Base-by-base conservation (phyloP, 169 alveolate genomes). In the Cryptosporidium canis region DNA sequence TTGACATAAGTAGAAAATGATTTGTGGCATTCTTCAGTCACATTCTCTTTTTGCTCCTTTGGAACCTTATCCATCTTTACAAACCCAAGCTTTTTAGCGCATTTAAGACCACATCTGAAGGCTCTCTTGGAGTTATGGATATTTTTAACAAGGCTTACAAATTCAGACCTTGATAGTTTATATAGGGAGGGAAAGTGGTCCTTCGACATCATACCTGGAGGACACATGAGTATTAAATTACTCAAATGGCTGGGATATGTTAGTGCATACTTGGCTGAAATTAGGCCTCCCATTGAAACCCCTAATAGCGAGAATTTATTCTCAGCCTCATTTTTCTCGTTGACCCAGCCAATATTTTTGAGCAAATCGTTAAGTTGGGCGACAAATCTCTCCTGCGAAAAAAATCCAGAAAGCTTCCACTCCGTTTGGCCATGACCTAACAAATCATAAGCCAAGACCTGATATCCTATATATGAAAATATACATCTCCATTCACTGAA, bases 141-240 rank as follows among this genome's bases (percentile, higher is more conserved):
- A 24, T 55, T 44, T 11, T 37, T 37, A 9, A 45, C 24, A 11
- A 41, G 35, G 12, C 8, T 21, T 3, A 61, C 44, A 9, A 55
- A 14, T 8, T 14, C 2, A 14, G 72, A 58, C 16, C 39, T 58
- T n/a, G 71, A 77, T 35, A 77, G 21, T 56, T 58, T 61, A 39
- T 77, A 18, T 61, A 77, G 24, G 0, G 1, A 2, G 8, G 77
- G 87, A 2, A 24, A 41, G 37, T 77, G 64, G 2, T 77, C 21
- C 4, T 37, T 56, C n/a, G 87, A 27, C 65, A 77, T 37, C 1
- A 77, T 24, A 21, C 87, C 87, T n/a, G 87, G 77, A n/a, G 87
- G 87, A 2, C 56, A 55, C 87, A 77, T 41, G 7, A 61, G 3
- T 18, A 77, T 55, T 41, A 77, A 31, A 12, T 31, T 77, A 2